These are phyloP conservation scores for Diplosphaera chodatii DNA, from an alignment of 139 green algal genomes.

Conservation along the genomic window DNA sequence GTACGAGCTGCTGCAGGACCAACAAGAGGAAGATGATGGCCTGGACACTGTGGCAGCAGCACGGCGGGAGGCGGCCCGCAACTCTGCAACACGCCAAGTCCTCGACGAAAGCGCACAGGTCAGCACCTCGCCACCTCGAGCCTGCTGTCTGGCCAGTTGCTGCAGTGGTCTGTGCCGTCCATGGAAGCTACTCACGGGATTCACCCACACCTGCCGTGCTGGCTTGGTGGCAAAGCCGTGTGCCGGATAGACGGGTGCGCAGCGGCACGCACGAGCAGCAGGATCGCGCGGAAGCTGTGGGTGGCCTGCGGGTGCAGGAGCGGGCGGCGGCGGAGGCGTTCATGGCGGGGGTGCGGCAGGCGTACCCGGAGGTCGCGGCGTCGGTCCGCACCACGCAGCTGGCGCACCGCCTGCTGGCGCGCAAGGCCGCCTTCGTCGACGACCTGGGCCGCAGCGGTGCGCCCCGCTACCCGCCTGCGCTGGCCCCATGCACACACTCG, in stretches of 20 bases:
- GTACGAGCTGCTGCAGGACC: neutral
- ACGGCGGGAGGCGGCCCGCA: neutral
- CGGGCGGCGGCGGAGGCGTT: neutral
- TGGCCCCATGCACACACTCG: too few species aligned
- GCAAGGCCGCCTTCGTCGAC: conserved; percentile 15
- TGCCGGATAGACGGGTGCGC: too few species aligned
- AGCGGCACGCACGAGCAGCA: too few species aligned
- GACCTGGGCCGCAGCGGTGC: conserved; percentile 16
- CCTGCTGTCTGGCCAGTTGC: too few species aligned
- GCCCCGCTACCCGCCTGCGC: too few species aligned
- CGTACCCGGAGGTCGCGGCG: conserved; percentile 15
- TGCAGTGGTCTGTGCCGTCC: too few species aligned
- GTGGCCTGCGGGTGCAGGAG: too few species aligned
- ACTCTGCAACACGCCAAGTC: neutral
- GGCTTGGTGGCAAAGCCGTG: too few species aligned
- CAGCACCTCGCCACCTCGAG: too few species aligned
- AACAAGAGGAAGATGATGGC: neutral
- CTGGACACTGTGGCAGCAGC: neutral
- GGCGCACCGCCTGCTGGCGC: conserved; percentile 21
- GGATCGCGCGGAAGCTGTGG: too few species aligned
- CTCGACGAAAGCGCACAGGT: neutral
- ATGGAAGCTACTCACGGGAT: too few species aligned
- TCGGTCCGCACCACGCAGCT: conserved; percentile 23
- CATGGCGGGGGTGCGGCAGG: neutral
- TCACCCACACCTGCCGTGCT: too few species aligned